Base-by-base conservation (phyloP, 1,284 basidiomycete species). In the Fomitiporia mediterranea region DNA sequence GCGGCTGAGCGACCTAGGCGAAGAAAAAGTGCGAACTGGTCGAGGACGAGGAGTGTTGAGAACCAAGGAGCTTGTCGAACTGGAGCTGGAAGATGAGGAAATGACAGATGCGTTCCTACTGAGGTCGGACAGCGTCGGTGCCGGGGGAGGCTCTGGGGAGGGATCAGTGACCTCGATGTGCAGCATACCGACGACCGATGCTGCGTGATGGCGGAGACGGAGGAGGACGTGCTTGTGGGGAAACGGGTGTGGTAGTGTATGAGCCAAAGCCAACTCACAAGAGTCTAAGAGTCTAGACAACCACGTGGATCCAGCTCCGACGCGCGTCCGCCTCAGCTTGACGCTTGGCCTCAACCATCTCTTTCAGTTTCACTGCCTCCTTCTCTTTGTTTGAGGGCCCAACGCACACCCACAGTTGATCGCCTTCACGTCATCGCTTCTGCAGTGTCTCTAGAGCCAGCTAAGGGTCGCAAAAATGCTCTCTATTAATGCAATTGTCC, bases 81-180 rank as follows among this genome's bases (percentile, higher is more conserved):
- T 79, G 40, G 82, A 83, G 68, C 78, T 79, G 52, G 83, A 83
- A 30, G 80, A 81, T 2, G 85, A 86, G 11, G 80, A 82, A 56
- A 89, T 86, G 65, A 86, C 86, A 11, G 85, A 87, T 4, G 86
- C 78, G 73, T 87, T 88, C 67, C 86, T 79, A 72, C 82, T 84
- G 55, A 89, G 76, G 66, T 83, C 80, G 52, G 82, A 81, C 47
- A 86, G 74, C 1, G 76, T 74, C 8, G 77, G 74, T 9, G 69
- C 68, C 54, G 62, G 65, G 9, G 66, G 58, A 44, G 69, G 60
- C 28, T 72, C 72, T 28, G 72, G 67, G 37, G 74, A 71, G 49
- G 73, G 70, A 17, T 68, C 65, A 4, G 71, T 63, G 17, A 70
- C 66, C 62, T 75, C 71, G 57, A 74, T 62, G 59, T 70, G 69